These are phyloP conservation scores for Naumovozyma baii DNA, from an alignment of 805 yeast genomes.

Conservation along the genomic window DNA sequence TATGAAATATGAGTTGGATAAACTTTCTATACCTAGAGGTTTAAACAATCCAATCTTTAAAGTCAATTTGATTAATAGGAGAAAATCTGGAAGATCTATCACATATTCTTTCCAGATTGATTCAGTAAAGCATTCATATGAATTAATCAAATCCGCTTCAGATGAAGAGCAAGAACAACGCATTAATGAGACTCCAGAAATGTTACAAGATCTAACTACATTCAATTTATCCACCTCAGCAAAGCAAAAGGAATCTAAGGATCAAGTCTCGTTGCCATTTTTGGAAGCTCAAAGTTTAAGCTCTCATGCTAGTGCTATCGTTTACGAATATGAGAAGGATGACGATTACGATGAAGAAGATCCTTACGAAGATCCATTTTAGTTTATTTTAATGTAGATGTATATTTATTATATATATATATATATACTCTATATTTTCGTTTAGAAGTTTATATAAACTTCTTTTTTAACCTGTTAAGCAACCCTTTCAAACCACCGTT, in stretches of 20 bases:
- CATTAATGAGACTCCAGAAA: slow-evolving; percentile 34
- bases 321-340: slow-evolving; percentile 90
- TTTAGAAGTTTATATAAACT: neutral
- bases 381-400: slow-evolving; percentile 8
- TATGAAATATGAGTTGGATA: slow-evolving; percentile 32
- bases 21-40: slow-evolving; percentile 42
- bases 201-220: slow-evolving; percentile 71
- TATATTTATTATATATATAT: slow-evolving; percentile 1
- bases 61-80: slow-evolving; percentile 50
- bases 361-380: slow-evolving; percentile 94
- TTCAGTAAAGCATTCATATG: slow-evolving; percentile 36
- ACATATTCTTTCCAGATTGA: slow-evolving; percentile 47
- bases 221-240: slow-evolving; percentile 71
- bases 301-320: slow-evolving; percentile 79
- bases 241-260: slow-evolving; percentile 68
- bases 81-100: slow-evolving; percentile 78
- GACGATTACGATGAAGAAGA: slow-evolving; percentile 98
- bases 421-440: too few species aligned
- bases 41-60: slow-evolving; percentile 40
- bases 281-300: slow-evolving; percentile 76
- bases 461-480: slow-evolving; percentile 10
- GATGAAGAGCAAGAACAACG: slow-evolving; percentile 15
- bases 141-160: slow-evolving; percentile 14
- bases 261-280: slow-evolving; percentile 83
- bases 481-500: slow-evolving; percentile 15